Evolutionary conservation across 2,329 filamentous ascomycete species (phyloP), one percentile per base, ranked within the genome.

Genomic region (Verruconis gallopava): DNA sequence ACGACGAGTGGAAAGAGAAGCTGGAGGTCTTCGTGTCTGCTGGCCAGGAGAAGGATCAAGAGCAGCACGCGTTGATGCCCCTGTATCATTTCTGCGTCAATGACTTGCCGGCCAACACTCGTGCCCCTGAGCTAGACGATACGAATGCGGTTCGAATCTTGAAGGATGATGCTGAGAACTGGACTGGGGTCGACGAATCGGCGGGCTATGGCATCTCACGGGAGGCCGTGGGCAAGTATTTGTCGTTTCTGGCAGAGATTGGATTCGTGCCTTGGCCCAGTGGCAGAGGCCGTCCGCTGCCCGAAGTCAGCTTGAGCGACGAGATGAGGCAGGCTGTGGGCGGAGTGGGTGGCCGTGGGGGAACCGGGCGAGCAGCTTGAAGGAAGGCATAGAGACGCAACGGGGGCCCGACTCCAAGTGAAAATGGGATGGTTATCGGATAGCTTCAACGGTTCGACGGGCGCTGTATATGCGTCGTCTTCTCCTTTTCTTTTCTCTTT

Each of bases 41-140:
- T 17, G 71, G 67, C 12, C 68, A 67, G 38, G 61, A 70, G 2
- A 63, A 70, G 44, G 71, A 75, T 40, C 71, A 73, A 44, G 78
- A 82, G 51, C 75, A 82, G 57, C 75, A 80, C 51, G 82, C 83
- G 1, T 68, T 89, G 47, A 60, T 17, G 13, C 81, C 81, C 0
- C 70, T 88, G 4, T 83, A 81, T 58, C 79, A 85, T 57, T 81
- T 85, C 59, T 79, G 78, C 33, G 76, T 75, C 17, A 71, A 72
- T 18, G 75, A 85, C 57, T 65, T 86, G n/a, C 81, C 80, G 0
- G 68, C 69, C 32, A 75, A 75, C 51, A 83, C 78, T 21, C 75
- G 72, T 34, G 81, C 83, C 0, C 80, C 81, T 0, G 81, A 84
- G 55, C 71, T 91, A 11, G 79, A 85, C 51, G 83, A 89, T 55